Evolutionary conservation across 2,329 filamentous ascomycete genomes (phyloP).

Genomic region (Thermothelomyces thermophilus): DNA sequence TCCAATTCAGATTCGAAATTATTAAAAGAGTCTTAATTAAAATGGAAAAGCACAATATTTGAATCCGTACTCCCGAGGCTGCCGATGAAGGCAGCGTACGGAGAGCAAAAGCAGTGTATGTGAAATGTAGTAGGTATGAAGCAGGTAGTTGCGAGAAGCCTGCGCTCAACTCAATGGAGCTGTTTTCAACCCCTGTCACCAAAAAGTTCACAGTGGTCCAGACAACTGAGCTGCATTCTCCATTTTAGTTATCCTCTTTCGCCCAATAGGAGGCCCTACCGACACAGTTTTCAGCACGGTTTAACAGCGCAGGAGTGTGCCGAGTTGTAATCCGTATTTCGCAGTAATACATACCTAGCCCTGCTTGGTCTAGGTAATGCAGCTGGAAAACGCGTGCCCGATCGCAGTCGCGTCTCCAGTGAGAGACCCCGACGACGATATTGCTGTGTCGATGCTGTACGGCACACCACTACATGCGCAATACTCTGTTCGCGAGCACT

Average conservation of each 20-base stretch:
- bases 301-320: no score
- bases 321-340: no score
- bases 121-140: background rate
- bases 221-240: background rate
- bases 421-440: no score
- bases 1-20: background rate
- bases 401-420: background rate
- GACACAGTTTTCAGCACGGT: background rate
- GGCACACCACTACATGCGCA: background rate
- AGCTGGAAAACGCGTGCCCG: slow-evolving; percentile 16
- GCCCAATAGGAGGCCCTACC: background rate
- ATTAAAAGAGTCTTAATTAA: no score
- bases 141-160: background rate
- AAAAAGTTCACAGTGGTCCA: background rate
- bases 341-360: no score
- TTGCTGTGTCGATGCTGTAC: slow-evolving; percentile 2
- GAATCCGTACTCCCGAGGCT: no score
- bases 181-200: background rate
- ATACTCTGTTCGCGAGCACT: background rate
- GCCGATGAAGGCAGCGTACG: no score
- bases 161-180: background rate
- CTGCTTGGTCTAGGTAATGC: no score
- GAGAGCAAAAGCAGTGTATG: no score
- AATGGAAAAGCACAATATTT: no score
- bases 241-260: background rate